Percentiles rank a stretch among this genome's conserved stretches.
These are phyloP conservation scores for Podila clonocystis DNA, from an alignment of 192 early-diverging fungal species.

Conservation along the genomic window DNA sequence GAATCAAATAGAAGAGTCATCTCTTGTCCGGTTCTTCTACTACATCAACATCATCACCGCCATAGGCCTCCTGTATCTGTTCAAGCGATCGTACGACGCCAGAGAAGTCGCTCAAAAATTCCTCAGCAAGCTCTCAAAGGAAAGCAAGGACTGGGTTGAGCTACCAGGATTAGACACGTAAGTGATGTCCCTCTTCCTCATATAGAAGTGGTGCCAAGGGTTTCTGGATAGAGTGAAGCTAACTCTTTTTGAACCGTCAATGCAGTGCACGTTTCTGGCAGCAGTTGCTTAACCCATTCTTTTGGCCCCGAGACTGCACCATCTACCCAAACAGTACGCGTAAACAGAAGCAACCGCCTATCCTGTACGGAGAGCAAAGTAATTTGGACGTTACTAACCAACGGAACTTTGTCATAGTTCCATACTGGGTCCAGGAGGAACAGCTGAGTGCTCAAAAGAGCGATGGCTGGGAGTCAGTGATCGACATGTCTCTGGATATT, in stretches of 20 bases:
- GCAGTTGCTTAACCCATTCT: constrained; percentile 44
- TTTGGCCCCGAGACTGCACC: constrained; percentile 28
- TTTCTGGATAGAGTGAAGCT: background rate
- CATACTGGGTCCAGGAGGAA: constrained; percentile 38
- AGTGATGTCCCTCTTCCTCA: background rate
- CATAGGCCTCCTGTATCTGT: constrained; percentile 32
- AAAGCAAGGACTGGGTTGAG: constrained; percentile 28
- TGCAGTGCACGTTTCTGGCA: constrained; percentile 41
- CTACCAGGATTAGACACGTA: constrained; percentile 20
- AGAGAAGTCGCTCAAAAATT: constrained; percentile 26
- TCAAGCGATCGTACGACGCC: constrained; percentile 28
- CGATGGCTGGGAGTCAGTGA: constrained; percentile 35
- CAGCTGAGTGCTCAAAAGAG: constrained; percentile 7
- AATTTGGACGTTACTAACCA: background rate
- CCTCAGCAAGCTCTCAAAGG: constrained; percentile 33
- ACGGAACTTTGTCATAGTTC: constrained; percentile 14
- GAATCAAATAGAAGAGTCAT: constrained; percentile 26
- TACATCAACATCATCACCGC: constrained; percentile 48
- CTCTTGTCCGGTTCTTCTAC: constrained; percentile 41
- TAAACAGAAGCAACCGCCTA: background rate
- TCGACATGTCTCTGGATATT: constrained; percentile 44
- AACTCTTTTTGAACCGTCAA: background rate
- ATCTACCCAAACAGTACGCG: constrained; percentile 32
- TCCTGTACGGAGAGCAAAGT: background rate
- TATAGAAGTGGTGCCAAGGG: background rate